Percentiles rank a stretch among this genome's conserved stretches.
Conservation (phyloP, 495 filamentous ascomycete genomes). For the Penicillium lagena region DNA sequence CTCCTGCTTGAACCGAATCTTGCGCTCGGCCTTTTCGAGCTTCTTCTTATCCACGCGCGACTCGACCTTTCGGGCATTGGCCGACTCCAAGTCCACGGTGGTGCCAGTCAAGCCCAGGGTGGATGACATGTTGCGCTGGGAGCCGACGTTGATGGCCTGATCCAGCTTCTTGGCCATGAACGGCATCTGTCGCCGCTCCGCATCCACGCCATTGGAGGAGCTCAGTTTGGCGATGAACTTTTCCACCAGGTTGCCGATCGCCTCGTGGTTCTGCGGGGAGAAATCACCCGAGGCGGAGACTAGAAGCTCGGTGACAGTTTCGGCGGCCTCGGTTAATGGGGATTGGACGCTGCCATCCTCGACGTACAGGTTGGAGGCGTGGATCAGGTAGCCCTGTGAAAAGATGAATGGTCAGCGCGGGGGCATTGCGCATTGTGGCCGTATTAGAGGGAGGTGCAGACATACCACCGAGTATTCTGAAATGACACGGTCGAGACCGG, state of each 20-base stretch:
- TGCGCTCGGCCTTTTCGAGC: conserved; percentile 96
- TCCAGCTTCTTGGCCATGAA: conserved; percentile 80
- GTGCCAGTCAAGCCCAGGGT: conserved; percentile 82
- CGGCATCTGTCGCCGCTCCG: conserved; percentile 60
- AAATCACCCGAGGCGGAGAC: conserved; percentile 84
- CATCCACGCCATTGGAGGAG: conserved; percentile 63
- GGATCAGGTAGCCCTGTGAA: conserved; percentile 73
- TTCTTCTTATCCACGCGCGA: conserved; percentile 98
- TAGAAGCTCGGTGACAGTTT: conserved; percentile 76
- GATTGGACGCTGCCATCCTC: conserved; percentile 63
- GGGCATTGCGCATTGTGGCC: too few relatives aligned
- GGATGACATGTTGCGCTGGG: conserved; percentile 91
- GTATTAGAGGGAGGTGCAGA: background rate
- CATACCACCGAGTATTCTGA: conserved; percentile 80
- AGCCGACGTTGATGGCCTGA: conserved; percentile 90
- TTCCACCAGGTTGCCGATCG: conserved; percentile 77
- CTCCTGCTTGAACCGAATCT: conserved; percentile 97
- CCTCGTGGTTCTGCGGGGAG: conserved; percentile 60
- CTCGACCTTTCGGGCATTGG: conserved; percentile 86
- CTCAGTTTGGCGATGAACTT: conserved; percentile 82
- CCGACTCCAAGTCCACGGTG: conserved; percentile 87
- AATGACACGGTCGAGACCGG: conserved; percentile 81
- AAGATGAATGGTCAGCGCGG: background rate
- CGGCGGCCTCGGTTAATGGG: conserved; percentile 77
- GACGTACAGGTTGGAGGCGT: conserved; percentile 78